These are phyloP conservation scores for Populus hybrid DNA, from an alignment of 441 rosid species.

Conservation along the genomic window DNA sequence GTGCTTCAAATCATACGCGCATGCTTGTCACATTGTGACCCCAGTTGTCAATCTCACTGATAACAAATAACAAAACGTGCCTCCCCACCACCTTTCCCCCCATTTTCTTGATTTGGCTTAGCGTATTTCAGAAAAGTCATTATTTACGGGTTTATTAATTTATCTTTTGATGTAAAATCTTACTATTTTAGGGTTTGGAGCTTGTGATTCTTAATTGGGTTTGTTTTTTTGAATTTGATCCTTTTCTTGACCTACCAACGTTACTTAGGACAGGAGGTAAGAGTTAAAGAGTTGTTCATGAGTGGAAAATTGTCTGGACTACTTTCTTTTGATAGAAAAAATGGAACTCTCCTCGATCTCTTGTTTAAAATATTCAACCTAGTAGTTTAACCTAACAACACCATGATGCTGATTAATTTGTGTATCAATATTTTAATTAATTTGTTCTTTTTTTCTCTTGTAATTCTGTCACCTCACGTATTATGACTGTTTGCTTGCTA, in stretches of 20 bases:
- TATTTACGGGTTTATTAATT: no score
- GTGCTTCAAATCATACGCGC: neutral
- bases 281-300: neutral
- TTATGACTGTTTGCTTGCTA: neutral
- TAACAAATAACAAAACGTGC: neutral
- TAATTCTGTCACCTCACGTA: no score
- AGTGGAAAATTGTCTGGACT: neutral
- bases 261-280: neutral
- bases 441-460: no score
- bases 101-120: neutral
- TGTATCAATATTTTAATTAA: no score
- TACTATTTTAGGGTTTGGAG: neutral
- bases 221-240: neutral
- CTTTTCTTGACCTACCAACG: neutral
- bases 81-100: neutral
- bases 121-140: no score
- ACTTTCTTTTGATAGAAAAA: neutral
- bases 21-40: neutral
- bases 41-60: neutral
- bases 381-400: no score
- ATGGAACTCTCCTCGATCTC: neutral
- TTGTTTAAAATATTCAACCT: neutral
- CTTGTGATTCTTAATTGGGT: no score
- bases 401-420: no score
- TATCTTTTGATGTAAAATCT: neutral